Conservation (phyloP, 805 yeast genomes). For the Candida chauliodis region DNA sequence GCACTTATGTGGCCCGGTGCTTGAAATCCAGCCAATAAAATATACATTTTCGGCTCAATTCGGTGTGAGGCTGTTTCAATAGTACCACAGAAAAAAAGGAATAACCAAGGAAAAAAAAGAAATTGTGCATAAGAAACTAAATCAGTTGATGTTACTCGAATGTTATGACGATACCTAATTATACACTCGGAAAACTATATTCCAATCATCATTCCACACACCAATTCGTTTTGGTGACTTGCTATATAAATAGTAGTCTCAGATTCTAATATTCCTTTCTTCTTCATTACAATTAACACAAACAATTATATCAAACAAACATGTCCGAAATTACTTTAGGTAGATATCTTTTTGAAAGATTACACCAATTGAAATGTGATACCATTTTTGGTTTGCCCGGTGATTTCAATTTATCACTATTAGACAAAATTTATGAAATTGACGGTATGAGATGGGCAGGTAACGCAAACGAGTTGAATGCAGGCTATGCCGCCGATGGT, state of each 20-base stretch:
- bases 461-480: constrained; percentile 85
- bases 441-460: constrained; percentile 85
- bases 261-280: background rate
- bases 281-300: background rate
- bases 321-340: constrained; percentile 61
- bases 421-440: constrained; percentile 72
- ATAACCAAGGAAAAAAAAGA: background rate
- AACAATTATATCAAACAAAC: constrained; percentile 3
- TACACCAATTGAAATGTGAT: constrained; percentile 65
- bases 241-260: no score
- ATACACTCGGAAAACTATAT: background rate
- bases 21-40: background rate
- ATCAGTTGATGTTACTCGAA: constrained; percentile 2
- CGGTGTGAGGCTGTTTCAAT: background rate
- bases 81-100: background rate
- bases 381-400: constrained; percentile 82
- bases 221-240: background rate
- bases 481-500: constrained; percentile 87
- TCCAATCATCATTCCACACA: constrained; percentile 4
- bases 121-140: background rate
- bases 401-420: constrained; percentile 69
- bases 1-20: background rate
- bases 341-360: constrained; percentile 72
- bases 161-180: background rate
- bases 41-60: background rate